Evolutionary conservation across 2,329 filamentous ascomycete genomes (phyloP), one percentile per base, ranked within the genome.

Genomic region (Cytospora schulzeri): DNA sequence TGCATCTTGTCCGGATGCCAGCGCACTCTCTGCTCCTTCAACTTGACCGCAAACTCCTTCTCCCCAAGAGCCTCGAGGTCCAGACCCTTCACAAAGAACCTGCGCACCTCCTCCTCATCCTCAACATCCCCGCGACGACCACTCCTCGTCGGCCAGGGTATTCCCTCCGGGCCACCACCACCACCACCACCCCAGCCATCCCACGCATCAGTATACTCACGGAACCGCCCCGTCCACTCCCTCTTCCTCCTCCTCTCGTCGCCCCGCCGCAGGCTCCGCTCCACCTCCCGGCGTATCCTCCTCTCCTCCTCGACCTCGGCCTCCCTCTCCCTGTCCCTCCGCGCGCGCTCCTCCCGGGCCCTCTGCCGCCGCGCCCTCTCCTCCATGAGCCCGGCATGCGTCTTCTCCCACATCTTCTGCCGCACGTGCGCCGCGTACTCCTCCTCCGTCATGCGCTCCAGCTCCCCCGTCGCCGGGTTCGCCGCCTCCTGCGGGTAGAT

Each of bases 1-100:
- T 97, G 92, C 63, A 98, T 91, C 81, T 98, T 99, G 78, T 99
- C 95, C 4, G 95, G 95, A 79, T 99, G 95, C 95, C 95, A 99
- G 19, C 93, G 84, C 22, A 98, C 88, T 59, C 95, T 87, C 79
- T 99, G 95, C 6, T 87, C 80, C 76, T 96, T 97, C 60, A 98
- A 80, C 64, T 76, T 78, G 9, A 79, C 76, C 24, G 81, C 73
- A 58, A 82, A 81, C 12, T 78, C 77, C 64, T 72, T 76, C 70
- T 81, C 79, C 24, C 81, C 81, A 2, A 80, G 70, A 2, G 79
- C 76, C 31, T 78, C 76, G 26, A 80, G 67, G 57, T 76, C 76
- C 26, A 85, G 72, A 0, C 81, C 81, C 22, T 75, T 72, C 22
- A 85, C 79, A 71, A 95, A 88, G 72, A 97, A 97, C 14, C 79